phyloP scores from a whole-genome alignment of 768 basidiomycete genomes.

The Leucogyrophana mollusca region DNA sequence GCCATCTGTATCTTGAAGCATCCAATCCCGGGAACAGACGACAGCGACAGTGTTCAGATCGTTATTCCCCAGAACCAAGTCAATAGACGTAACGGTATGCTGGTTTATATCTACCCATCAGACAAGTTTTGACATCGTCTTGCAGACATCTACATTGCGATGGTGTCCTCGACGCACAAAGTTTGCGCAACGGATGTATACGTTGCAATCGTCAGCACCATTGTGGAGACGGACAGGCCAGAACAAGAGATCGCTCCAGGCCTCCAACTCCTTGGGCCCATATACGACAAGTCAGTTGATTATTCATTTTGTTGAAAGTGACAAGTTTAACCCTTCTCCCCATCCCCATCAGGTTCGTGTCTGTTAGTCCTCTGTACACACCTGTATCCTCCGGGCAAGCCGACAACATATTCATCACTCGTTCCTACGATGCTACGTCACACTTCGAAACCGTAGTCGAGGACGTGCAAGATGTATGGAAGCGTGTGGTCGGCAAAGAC shows the following conservation, averaged over 20 bases:
- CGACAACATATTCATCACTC: slow-evolving; percentile 96
- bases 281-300: slow-evolving; percentile 82
- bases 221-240: slow-evolving; percentile 92
- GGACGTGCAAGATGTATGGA: slow-evolving; percentile 96
- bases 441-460: slow-evolving; percentile 99
- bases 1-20: slow-evolving; percentile 99
- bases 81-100: slow-evolving; percentile 82
- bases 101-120: background rate
- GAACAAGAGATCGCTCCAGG: slow-evolving; percentile 93
- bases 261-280: slow-evolving; percentile 85
- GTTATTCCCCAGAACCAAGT: slow-evolving; percentile 99
- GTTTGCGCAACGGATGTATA: slow-evolving; percentile 95
- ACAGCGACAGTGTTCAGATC: slow-evolving; percentile 93
- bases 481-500: slow-evolving; percentile 73
- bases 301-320: background rate
- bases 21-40: slow-evolving; percentile 96
- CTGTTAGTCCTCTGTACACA: slow-evolving; percentile 83
- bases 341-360: slow-evolving; percentile 70
- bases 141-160: slow-evolving; percentile 96
- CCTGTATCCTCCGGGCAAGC: slow-evolving; percentile 77
- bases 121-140: slow-evolving; percentile 3
- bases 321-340: slow-evolving; percentile 7
- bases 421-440: slow-evolving; percentile 96
- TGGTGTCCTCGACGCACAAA: slow-evolving; percentile 96
- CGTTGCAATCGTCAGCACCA: slow-evolving; percentile 96